phyloP scores from a whole-genome alignment of 495 filamentous ascomycete species.

The Bacidia rubella region DNA sequence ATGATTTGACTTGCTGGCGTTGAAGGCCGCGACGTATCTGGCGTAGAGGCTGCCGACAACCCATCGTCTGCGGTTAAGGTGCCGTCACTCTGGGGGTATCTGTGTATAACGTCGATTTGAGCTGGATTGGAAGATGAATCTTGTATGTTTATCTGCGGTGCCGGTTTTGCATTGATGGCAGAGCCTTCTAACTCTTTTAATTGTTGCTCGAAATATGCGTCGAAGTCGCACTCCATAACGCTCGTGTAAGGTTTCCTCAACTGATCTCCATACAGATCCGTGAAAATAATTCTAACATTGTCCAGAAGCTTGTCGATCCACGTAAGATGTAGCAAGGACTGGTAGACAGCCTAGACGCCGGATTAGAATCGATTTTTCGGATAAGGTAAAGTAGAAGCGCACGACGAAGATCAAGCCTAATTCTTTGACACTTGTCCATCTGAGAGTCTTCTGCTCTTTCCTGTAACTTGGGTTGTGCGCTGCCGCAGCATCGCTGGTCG shows the following conservation, averaged over 20 bases:
- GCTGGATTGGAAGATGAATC: slow-evolving; percentile 20
- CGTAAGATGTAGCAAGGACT: slow-evolving; percentile 82
- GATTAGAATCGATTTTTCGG: neutral
- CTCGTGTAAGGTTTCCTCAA: slow-evolving; percentile 68
- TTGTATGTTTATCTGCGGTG: slow-evolving; percentile 15
- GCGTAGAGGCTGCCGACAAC: slow-evolving; percentile 52
- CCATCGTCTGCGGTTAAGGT: slow-evolving; percentile 33
- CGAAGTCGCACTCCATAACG: slow-evolving; percentile 63
- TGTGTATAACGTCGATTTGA: no score
- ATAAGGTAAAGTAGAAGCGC: slow-evolving; percentile 20
- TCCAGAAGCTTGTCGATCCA: slow-evolving; percentile 97
- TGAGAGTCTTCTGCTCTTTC: slow-evolving; percentile 86
- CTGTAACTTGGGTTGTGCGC: slow-evolving; percentile 59
- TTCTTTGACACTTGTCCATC: slow-evolving; percentile 87
- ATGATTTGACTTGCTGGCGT: slow-evolving; percentile 60
- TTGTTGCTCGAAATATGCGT: slow-evolving; percentile 89
- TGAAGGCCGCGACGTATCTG: slow-evolving; percentile 63
- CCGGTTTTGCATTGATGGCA: slow-evolving; percentile 26
- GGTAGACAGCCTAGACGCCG: slow-evolving; percentile 74
- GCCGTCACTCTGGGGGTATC: slow-evolving; percentile 30
- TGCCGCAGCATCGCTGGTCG: slow-evolving; percentile 41
- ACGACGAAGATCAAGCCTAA: slow-evolving; percentile 93
- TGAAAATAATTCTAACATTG: slow-evolving; percentile 81
- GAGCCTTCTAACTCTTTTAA: slow-evolving; percentile 66
- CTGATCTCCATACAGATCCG: slow-evolving; percentile 76